Evolutionary conservation across 768 basidiomycete species (phyloP).

Genomic region (Naganishia onofrii): DNA sequence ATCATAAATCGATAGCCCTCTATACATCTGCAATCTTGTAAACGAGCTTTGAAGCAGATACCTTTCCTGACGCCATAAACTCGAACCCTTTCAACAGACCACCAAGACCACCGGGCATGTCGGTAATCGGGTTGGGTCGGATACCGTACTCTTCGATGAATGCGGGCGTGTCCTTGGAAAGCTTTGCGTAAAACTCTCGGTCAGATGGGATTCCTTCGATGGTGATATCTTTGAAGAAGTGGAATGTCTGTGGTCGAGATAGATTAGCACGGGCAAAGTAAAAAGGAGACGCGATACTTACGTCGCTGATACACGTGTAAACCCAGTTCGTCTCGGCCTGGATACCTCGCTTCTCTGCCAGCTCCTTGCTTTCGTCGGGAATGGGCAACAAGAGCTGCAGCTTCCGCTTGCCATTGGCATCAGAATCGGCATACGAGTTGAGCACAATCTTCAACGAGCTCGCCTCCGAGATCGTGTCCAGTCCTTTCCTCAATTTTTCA

Average conservation of each 20-base stretch:
- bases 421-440: conserved; percentile 33
- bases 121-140: conserved; percentile 42
- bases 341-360: conserved; percentile 32
- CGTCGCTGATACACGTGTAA: conserved; percentile 41
- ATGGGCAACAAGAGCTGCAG: conserved; percentile 34
- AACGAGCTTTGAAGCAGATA: conserved; percentile 29
- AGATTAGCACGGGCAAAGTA: not conserved
- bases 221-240: conserved; percentile 34
- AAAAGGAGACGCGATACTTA: conserved; percentile 25
- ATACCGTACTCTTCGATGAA: conserved; percentile 37
- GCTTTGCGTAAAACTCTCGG: conserved; percentile 32
- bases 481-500: conserved; percentile 31
- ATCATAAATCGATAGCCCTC: not conserved
- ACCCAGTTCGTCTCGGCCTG: conserved; percentile 37
- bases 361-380: conserved; percentile 31
- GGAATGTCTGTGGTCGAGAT: conserved; percentile 39
- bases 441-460: conserved; percentile 37
- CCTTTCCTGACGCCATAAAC: conserved; percentile 32
- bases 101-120: conserved; percentile 46
- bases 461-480: conserved; percentile 41
- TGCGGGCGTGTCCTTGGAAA: conserved; percentile 27
- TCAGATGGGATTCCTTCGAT: conserved; percentile 36
- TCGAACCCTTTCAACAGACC: conserved; percentile 33
- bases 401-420: conserved; percentile 30
- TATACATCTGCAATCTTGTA: conserved; percentile 21